Percentiles rank a stretch among this genome's conserved stretches.
Evolutionary conservation across 202 grass and related monocot species (phyloP).

Genomic region (Musa balbisiana): DNA sequence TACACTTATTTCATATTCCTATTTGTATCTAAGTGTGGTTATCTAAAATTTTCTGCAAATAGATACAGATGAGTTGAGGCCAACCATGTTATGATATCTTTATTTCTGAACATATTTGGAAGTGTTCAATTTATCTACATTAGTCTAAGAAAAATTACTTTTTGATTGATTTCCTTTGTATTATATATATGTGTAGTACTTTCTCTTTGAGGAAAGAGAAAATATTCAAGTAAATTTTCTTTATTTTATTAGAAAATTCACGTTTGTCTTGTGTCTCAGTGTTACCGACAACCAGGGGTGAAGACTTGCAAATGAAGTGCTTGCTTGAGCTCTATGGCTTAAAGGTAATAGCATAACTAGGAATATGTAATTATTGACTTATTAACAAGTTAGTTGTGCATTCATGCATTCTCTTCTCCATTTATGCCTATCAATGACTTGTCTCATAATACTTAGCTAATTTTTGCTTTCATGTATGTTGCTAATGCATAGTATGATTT

Average conservation of each 20-base stretch:
- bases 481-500: neutral
- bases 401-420: neutral
- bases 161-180: no score
- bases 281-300: conserved; percentile 74
- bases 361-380: conserved; percentile 25
- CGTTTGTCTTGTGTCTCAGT: conserved; percentile 43
- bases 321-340: conserved; percentile 97
- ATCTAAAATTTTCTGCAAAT: no score
- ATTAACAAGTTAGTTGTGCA: neutral
- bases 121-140: no score
- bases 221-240: neutral
- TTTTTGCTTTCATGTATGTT: neutral
- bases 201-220: no score
- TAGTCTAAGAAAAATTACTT: no score
- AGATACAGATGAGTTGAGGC: no score
- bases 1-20: no score
- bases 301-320: conserved; percentile 98
- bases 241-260: neutral
- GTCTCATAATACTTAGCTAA: neutral
- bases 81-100: no score
- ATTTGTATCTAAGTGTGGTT: no score
- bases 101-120: no score
- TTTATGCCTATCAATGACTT: neutral
- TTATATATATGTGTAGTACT: no score
- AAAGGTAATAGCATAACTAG: conserved; percentile 53